Percentiles rank a stretch among this genome's conserved stretches.
These are phyloP conservation scores for Boletus holoroseus DNA, from an alignment of 1,284 basidiomycete genomes.

Conservation along the genomic window DNA sequence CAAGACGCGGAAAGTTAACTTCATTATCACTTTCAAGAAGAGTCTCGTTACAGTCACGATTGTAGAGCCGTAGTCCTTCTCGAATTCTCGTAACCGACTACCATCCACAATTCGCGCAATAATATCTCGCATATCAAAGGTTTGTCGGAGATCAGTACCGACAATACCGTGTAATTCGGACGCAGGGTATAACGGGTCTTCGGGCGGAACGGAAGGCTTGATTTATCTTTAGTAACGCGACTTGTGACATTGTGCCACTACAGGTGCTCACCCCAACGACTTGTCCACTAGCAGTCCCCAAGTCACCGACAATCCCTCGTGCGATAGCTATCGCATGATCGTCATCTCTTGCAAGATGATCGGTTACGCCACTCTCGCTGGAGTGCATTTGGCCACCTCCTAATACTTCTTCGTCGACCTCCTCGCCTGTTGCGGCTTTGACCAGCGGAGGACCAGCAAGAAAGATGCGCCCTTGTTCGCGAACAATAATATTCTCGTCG, in stretches of 20 bases:
- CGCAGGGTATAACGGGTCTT: constrained; percentile 76
- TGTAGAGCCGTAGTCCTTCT: constrained; percentile 88
- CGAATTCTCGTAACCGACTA: constrained; percentile 90
- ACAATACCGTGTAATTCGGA: constrained; percentile 88
- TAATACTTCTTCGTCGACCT: constrained; percentile 87
- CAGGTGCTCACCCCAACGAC: constrained; percentile 44
- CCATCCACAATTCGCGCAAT: constrained; percentile 90
- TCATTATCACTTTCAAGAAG: constrained; percentile 11
- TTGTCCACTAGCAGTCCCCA: constrained; percentile 57
- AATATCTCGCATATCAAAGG: constrained; percentile 91
- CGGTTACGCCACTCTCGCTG: constrained; percentile 88
- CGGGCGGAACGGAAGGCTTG: constrained; percentile 54
- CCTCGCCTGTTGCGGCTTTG: constrained; percentile 92
- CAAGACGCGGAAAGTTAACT: constrained; percentile 8
- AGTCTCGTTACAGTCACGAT: constrained; percentile 68
- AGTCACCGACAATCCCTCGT: constrained; percentile 74
- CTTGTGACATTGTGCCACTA: constrained; percentile 4
- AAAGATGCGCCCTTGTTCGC: constrained; percentile 91
- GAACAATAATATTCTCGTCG: constrained; percentile 92
- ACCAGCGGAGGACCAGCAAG: constrained; percentile 94
- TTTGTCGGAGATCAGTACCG: constrained; percentile 80
- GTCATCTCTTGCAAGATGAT: constrained; percentile 86
- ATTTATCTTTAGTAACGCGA: constrained; percentile 13
- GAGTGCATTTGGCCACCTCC: constrained; percentile 95
- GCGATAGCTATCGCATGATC: constrained; percentile 85